Evolutionary conservation across 345 rosid species (phyloP), one percentile per base, ranked within the genome.

Genomic region (Hirschfeldia incana): DNA sequence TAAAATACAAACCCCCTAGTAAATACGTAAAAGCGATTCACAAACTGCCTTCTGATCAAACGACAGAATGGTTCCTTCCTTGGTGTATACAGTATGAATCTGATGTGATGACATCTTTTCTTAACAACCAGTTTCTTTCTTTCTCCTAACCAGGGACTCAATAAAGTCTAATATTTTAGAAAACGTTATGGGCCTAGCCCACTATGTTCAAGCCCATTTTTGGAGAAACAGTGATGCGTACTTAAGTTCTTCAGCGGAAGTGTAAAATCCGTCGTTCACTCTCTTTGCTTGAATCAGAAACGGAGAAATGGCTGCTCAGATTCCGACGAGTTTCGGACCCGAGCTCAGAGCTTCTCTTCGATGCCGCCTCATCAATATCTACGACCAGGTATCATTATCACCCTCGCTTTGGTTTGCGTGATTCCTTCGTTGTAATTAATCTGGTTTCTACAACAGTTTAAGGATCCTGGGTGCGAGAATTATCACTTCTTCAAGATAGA

Each of bases 241-340:
- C 8, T 57, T 57, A 21, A 26, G n/a, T 26, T 26, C 9, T 59
- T 8, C 4, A 29, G 17, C 64, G n/a, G 13, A 59, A 27, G n/a
- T 10, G 64, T 9, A 59, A 58, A 59, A 26, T 3, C 4, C 68
- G 17, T 64, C 5, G 46, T 11, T 53, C 57, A 4, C 6, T 49
- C 17, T n/a, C 21, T 29, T 46, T 13, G 57, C 7, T 49, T 6
- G 57, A 49, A 49, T 49, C 8, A 69, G 29, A 65, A 85, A 85
- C 92, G 89, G 86, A 79, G 87, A 85, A 29, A 82, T 79, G 32
- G 83, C 98, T 13, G 97, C 97, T 0, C 94, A 91, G 84, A 93
- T 93, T 74, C 98, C 98, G 58, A 93, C 94, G n/a, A 93, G 94
- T 84, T 91, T 89, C 36, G 98, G 98, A 15, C 97, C 90, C 44